Base-by-base conservation (phyloP, 345 rosid species). In the Laguncularia racemosa region DNA sequence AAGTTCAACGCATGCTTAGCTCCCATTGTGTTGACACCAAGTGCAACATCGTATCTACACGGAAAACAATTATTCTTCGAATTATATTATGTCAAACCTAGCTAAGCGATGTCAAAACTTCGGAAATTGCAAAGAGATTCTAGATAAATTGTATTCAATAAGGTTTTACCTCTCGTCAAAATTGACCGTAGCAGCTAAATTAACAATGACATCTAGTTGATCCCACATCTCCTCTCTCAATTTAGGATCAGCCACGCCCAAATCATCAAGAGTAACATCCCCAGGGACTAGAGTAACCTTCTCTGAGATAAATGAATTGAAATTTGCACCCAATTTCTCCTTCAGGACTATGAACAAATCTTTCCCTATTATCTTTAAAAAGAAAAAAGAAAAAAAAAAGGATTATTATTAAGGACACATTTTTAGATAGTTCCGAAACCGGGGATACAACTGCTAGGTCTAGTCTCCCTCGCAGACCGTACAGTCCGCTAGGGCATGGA, bases 181-280 rank as follows among this genome's bases (percentile, higher is more conserved):
- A 61, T 68, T 77, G 45, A 89, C 84, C 4, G 85, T 78, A 52
- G 89, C 97, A 1, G 95, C 97, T 16, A 82, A 71, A 67, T 89
- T 86, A 28, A 89, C 55, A 11, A 86, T 53, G 33, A 76, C 53
- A 20, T 89, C 84, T 9, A 84, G 44, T 60, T 84, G 78, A 33
- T 50, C 73, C 64, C 50, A 55, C 75, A 86, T 76, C 48, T 75
- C 63, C 54, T 82, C 67, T 21, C 60, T 67, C 55, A 86, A 64
- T 48, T 21, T 64, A 16, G 57, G 40, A 44, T 76, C 78, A 43
- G 66, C 62, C 7, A 83, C 9, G 51, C 93, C 93, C 53, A 85
- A 61, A 51, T 77, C 72, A 46, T 73, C 73, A 16, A 44, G 14
- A 4, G 85, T 65, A 17, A 86, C 72, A 64, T 86, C 93, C 18